Conservation (phyloP, 1,284 basidiomycete genomes). For the Coniophora puteana region DNA sequence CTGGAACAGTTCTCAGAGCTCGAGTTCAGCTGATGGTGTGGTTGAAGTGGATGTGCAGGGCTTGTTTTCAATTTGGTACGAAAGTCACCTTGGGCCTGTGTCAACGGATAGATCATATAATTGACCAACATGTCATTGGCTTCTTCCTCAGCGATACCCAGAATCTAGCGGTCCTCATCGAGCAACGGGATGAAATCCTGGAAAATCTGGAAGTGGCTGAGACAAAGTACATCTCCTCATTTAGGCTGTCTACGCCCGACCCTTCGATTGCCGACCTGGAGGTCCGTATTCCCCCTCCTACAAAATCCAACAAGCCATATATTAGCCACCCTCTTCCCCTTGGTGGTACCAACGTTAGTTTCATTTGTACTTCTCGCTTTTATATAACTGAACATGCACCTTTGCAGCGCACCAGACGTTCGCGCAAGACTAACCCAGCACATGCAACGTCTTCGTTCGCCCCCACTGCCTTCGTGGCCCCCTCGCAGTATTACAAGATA, state of each 20-base stretch:
- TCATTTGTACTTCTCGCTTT: not conserved
- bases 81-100: constrained; percentile 7
- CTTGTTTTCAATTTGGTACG: constrained; percentile 72
- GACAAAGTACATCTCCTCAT: constrained; percentile 72
- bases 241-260: constrained; percentile 66
- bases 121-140: constrained; percentile 7
- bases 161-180: constrained; percentile 60
- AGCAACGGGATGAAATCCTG: constrained; percentile 68
- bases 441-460: constrained; percentile 63
- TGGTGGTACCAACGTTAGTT: constrained; percentile 20
- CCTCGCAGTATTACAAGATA: constrained; percentile 73
- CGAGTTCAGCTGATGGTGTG: constrained; percentile 39
- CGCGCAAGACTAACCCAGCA: constrained; percentile 52
- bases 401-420: constrained; percentile 20
- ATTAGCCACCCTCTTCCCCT: constrained; percentile 69
- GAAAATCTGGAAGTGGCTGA: constrained; percentile 77
- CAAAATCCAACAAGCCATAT: constrained; percentile 39
- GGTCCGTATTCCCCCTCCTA: constrained; percentile 26
- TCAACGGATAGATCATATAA: not conserved
- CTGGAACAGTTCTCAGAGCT: constrained; percentile 34
- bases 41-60: constrained; percentile 64
- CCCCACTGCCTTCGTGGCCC: constrained; percentile 74
- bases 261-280: constrained; percentile 48
- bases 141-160: constrained; percentile 54
- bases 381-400: not conserved